These are phyloP conservation scores for carrot (Daucus carota) DNA, from an alignment of 129 eudicot species.

Conservation along the genomic window DH1_v3.0 NC_030382.2:58014501-58015000, in stretches of 20 bases:
- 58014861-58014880: neutral
- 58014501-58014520: too few relatives aligned
- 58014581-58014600: neutral
- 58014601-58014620: neutral
- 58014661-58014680: slow-evolving; percentile 40
- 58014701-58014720: slow-evolving; percentile 33
- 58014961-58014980: neutral
- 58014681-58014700: slow-evolving; percentile 22
- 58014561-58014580: too few relatives aligned
- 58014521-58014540: too few relatives aligned
- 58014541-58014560: too few relatives aligned
- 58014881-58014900: neutral
- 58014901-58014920: too few relatives aligned
- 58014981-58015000: neutral
- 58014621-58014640: neutral
- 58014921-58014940: neutral
- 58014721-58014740: slow-evolving; percentile 8
- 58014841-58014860: neutral
- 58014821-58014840: slow-evolving; percentile 40
- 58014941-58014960: neutral
- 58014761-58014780: slow-evolving; percentile 99
- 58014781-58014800: slow-evolving; percentile 57
- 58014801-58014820: slow-evolving; percentile 86
- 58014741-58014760: slow-evolving; percentile 33
- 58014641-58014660: slow-evolving; percentile 13